Evolutionary conservation across 2,329 filamentous ascomycete species (phyloP), one percentile per base, ranked within the genome.

Genomic region (Penicillium sp.): DNA sequence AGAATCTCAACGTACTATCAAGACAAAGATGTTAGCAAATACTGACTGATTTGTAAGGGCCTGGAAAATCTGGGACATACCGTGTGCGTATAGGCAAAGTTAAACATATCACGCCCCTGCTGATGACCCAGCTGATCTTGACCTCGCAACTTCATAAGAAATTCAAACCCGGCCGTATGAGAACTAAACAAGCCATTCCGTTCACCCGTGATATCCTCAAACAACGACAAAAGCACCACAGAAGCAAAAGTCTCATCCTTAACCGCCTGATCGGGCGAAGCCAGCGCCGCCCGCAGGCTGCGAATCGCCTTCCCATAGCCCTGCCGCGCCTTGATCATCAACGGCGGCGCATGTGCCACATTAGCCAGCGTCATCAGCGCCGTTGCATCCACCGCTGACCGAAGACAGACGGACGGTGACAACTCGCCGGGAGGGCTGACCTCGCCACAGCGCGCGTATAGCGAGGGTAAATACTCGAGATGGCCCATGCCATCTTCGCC

Each of bases 141-240:
- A 2, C 75, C 76, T 57, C 76, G 68, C 26, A 77, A 56, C 56
- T 73, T 75, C 68, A 73, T 73, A 38, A 78, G 59, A 6, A 76
- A 65, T 47, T 76, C 75, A 56, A 78, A 72, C 1, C 76, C 76
- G 8, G 70, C 72, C 4, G 73, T 74, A 64, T 78, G 76, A 8
- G 76, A 77, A 59, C 76, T 77, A 2, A 67, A 63, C 26, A 78
- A 62, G 5, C 74, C 72, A 59, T 73, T 74, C 1, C 76, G 68
- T 55, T 78, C 76, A 6, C 76, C 75, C 1, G 70, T 70, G 22
- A 78, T 76, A 62, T 78, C 76, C 56, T 80, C 78, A 61, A 76
- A 80, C 3, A 79, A 50, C 9, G 75, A 73, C 2, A 79, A 61
- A 19, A 79, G 56, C 8, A 78, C 70, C 40, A 79, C 71, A 1